Conservation (phyloP, 2,329 filamentous ascomycete genomes). For the Pseudogymnoascus sp. region DNA sequence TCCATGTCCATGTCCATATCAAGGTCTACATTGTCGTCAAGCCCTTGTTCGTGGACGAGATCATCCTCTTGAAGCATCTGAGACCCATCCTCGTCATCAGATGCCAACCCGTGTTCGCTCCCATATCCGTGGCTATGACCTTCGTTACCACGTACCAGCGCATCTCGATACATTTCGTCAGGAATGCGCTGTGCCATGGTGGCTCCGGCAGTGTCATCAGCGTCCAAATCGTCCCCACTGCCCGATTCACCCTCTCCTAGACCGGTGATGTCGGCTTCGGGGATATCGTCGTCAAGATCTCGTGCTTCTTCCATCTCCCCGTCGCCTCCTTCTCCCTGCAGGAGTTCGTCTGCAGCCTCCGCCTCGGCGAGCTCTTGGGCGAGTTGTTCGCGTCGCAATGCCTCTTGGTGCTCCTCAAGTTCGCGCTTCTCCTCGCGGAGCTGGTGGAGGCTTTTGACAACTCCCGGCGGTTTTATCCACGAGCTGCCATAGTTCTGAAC, state of each 20-base stretch:
- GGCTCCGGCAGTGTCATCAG: constrained; percentile 27
- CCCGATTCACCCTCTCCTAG: constrained; percentile 37
- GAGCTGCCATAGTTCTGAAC: constrained; percentile 79
- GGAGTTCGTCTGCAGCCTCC: constrained; percentile 32
- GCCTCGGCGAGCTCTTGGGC: constrained; percentile 68
- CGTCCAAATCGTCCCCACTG: constrained; percentile 33
- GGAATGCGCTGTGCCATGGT: constrained; percentile 34
- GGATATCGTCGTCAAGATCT: constrained; percentile 68
- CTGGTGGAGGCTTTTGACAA: constrained; percentile 83
- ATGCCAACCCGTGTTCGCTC: constrained; percentile 39
- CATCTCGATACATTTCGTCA: constrained; percentile 55
- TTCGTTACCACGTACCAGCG: constrained; percentile 44
- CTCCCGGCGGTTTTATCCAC: constrained; percentile 85
- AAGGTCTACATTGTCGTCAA: constrained; percentile 26
- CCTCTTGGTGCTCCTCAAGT: constrained; percentile 74
- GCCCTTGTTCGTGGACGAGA: constrained; percentile 31
- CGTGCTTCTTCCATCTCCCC: constrained; percentile 41
- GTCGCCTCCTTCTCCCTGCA: constrained; percentile 37
- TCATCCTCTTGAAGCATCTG: constrained; percentile 58
- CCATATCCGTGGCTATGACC: constrained; percentile 36
- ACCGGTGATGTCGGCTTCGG: constrained; percentile 43
- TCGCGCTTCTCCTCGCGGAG: constrained; percentile 84
- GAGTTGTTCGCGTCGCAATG: constrained; percentile 60
- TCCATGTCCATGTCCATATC: constrained; percentile 49
- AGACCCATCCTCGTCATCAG: constrained; percentile 48